phyloP scores from a whole-genome alignment of 495 filamentous ascomycete genomes.

The Neurospora africana region DNA sequence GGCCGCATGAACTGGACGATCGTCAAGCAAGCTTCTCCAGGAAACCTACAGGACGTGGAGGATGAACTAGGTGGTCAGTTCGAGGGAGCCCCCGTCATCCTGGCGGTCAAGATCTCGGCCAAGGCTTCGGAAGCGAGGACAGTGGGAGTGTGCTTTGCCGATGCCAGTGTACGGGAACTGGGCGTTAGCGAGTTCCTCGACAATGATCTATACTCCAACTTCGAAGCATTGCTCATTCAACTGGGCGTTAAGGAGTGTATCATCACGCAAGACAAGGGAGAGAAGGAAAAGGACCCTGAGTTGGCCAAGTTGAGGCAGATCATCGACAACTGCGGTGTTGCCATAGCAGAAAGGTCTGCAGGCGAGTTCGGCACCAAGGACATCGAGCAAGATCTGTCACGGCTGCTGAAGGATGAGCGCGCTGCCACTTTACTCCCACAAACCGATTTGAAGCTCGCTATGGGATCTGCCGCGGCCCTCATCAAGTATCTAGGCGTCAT shows the following conservation, averaged over 20 bases:
- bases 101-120: slow-evolving; percentile 85
- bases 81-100: slow-evolving; percentile 83
- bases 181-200: slow-evolving; percentile 96
- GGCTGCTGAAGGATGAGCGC: slow-evolving; percentile 76
- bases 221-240: slow-evolving; percentile 93
- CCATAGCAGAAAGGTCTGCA: slow-evolving; percentile 64
- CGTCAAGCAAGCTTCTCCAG: slow-evolving; percentile 82
- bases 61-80: slow-evolving; percentile 85
- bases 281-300: slow-evolving; percentile 75
- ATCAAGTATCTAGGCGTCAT: slow-evolving; percentile 93
- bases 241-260: slow-evolving; percentile 92
- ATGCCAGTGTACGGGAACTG: slow-evolving; percentile 91
- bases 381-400: slow-evolving; percentile 88
- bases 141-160: slow-evolving; percentile 94
- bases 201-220: slow-evolving; percentile 97
- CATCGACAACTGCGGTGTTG: slow-evolving; percentile 83
- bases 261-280: slow-evolving; percentile 56
- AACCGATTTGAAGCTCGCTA: slow-evolving; percentile 90
- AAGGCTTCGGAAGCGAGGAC: slow-evolving; percentile 75
- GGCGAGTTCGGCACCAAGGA: slow-evolving; percentile 81
- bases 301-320: slow-evolving; percentile 78
- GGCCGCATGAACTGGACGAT: slow-evolving; percentile 84
- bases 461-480: slow-evolving; percentile 87
- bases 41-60: slow-evolving; percentile 94
- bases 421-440: slow-evolving; percentile 70